These are phyloP conservation scores for Colletotrichum gloeosporioides DNA, from an alignment of 2,329 filamentous ascomycete genomes.

Conservation along the genomic window DNA sequence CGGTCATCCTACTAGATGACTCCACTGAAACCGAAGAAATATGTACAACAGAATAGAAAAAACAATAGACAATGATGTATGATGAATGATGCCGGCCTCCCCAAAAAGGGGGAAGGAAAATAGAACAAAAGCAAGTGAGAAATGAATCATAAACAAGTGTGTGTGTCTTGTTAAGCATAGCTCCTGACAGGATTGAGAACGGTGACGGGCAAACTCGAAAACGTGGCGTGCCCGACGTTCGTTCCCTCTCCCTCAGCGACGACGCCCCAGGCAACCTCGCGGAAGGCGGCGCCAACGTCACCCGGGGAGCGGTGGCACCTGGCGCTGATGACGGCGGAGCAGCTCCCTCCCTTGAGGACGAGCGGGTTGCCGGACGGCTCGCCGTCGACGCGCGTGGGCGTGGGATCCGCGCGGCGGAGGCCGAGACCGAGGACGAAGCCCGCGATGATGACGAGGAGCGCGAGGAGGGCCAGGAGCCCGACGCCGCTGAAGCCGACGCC, in stretches of 20 bases:
- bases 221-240: conserved; percentile 48
- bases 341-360: conserved; percentile 49
- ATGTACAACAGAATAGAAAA: background rate
- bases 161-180: conserved; percentile 38
- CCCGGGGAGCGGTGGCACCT: conserved; percentile 47
- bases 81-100: background rate
- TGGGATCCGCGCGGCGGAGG: conserved; percentile 41
- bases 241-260: conserved; percentile 43
- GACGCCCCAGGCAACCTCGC: conserved; percentile 51
- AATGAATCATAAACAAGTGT: background rate
- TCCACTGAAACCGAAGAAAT: background rate
- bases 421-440: conserved; percentile 42
- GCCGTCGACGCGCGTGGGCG: conserved; percentile 38
- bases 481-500: conserved; percentile 48
- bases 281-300: conserved; percentile 37
- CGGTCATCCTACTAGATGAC: background rate
- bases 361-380: conserved; percentile 52
- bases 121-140: background rate
- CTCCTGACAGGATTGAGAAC: conserved; percentile 38
- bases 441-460: conserved; percentile 41
- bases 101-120: background rate
- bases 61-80: background rate
- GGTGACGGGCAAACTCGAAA: conserved; percentile 41
- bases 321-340: conserved; percentile 57
- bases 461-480: conserved; percentile 47